phyloP scores from a whole-genome alignment of 176 grass and related monocot genomes.

The Oryza longistaminata region DNA sequence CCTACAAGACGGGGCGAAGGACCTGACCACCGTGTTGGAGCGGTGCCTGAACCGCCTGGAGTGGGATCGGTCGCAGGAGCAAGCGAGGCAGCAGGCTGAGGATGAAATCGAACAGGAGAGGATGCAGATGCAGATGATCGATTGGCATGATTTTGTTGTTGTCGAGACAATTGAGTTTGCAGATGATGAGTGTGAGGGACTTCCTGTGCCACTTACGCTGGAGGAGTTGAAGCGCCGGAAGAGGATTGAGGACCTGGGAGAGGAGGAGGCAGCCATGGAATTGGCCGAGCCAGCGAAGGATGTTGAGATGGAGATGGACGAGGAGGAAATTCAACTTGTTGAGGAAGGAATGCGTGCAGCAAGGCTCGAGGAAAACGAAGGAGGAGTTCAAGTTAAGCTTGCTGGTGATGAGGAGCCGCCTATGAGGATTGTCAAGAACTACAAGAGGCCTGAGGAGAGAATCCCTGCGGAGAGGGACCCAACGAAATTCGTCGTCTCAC shows the following conservation, averaged over 20 bases:
- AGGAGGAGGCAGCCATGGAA: conserved; percentile 49
- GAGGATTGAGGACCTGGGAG: conserved; percentile 67
- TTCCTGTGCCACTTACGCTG: conserved; percentile 69
- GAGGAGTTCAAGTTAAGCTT: conserved; percentile 39
- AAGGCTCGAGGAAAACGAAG: conserved; percentile 58
- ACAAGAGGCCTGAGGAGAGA: conserved; percentile 90
- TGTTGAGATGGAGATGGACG: conserved; percentile 90
- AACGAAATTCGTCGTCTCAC: conserved; percentile 91
- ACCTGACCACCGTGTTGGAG: conserved; percentile 75
- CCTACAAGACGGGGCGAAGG: conserved; percentile 46
- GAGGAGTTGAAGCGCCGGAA: conserved; percentile 87
- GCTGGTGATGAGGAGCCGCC: conserved; percentile 67
- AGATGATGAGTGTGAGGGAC: conserved; percentile 79
- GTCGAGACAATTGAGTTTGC: conserved; percentile 93
- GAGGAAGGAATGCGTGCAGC: conserved; percentile 89
- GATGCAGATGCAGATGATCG: conserved; percentile 91
- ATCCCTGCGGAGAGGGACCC: conserved; percentile 67
- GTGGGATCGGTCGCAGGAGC: conserved; percentile 94
- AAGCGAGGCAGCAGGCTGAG: conserved; percentile 86
- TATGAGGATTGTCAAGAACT: conserved; percentile 99
- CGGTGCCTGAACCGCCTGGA: conserved; percentile 80
- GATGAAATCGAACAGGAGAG: conserved; percentile 91
- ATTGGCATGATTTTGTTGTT: conserved; percentile 96
- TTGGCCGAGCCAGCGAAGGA: conserved; percentile 67
- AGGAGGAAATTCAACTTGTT: conserved; percentile 90